phyloP scores from a whole-genome alignment of 257 asterid genomes.

The Handroanthus guayacan region DNA sequence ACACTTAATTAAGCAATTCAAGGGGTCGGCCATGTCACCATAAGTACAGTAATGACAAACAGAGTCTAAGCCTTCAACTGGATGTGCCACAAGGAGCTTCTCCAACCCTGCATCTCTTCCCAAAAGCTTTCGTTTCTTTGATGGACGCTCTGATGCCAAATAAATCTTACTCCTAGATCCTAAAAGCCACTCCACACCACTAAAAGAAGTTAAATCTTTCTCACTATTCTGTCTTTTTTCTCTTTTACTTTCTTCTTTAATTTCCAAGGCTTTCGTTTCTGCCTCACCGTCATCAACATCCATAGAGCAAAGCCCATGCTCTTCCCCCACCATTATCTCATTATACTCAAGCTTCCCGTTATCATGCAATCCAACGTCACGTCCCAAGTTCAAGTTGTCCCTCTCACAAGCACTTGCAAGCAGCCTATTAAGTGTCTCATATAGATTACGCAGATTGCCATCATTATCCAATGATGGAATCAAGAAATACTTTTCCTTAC shows the following conservation, averaged over 20 bases:
- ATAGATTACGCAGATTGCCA: constrained; percentile 31
- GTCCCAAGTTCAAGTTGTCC: constrained; percentile 33
- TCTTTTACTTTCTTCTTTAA: constrained; percentile 40
- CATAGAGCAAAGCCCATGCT: constrained; percentile 53
- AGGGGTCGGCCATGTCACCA: constrained; percentile 64
- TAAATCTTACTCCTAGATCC: constrained; percentile 90
- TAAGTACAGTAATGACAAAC: constrained; percentile 87
- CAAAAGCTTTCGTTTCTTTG: constrained; percentile 89
- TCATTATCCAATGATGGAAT: constrained; percentile 54
- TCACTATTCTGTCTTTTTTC: constrained; percentile 40
- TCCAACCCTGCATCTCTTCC: constrained; percentile 94
- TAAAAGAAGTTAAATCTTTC: constrained; percentile 45
- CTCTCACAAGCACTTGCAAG: constrained; percentile 41
- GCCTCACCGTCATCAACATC: constrained; percentile 57
- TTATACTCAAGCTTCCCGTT: constrained; percentile 39
- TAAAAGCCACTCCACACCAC: constrained; percentile 93
- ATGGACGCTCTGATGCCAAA: constrained; percentile 85
- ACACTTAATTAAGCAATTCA: constrained; percentile 78
- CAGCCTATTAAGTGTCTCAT: constrained; percentile 39
- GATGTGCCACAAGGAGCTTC: constrained; percentile 79
- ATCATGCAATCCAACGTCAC: constrained; percentile 36
- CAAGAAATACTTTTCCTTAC: constrained; percentile 53
- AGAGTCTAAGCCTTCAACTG: constrained; percentile 75
- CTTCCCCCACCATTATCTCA: constrained; percentile 45
- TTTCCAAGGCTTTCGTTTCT: constrained; percentile 32